Evolutionary conservation across 2,329 filamentous ascomycete species (phyloP).

Genomic region (Botrytis sinoallii): DNA sequence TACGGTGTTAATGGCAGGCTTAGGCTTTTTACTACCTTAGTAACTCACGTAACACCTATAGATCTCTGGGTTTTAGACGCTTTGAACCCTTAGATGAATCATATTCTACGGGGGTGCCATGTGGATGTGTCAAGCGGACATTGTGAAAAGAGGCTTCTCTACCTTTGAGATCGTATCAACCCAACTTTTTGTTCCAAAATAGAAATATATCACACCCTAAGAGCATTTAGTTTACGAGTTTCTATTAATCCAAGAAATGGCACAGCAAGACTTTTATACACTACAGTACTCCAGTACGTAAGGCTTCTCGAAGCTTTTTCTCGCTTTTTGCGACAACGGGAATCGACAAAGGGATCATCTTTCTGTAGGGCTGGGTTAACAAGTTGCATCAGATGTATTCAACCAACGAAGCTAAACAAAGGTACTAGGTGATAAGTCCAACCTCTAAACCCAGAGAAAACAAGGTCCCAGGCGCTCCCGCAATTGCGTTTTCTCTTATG

Average conservation of each 20-base stretch:
- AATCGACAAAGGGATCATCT: constrained; percentile 4
- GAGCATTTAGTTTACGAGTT: neutral
- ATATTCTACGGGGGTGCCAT: constrained; percentile 27
- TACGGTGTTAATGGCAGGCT: constrained; percentile 6
- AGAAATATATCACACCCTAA: neutral
- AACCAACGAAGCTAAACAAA: constrained; percentile 9
- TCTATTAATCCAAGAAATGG: neutral
- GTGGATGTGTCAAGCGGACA: constrained; percentile 20
- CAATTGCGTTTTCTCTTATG: neutral
- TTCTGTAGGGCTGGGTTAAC: constrained; percentile 11
- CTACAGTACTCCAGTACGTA: neutral
- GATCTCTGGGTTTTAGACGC: constrained; percentile 11
- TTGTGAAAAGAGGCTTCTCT: constrained; percentile 1
- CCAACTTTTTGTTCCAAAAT: neutral
- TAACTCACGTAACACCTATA: neutral
- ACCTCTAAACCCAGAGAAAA: neutral
- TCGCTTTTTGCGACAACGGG: neutral
- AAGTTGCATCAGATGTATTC: neutral
- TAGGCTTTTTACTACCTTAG: neutral
- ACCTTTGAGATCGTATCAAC: neutral
- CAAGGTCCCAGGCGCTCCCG: neutral
- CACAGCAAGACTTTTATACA: neutral
- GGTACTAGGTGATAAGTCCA: neutral
- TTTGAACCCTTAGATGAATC: neutral
- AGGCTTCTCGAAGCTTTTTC: constrained; percentile 20